Conservation (phyloP, 257 asterid species). For the Salvia rosmarinus region DNA sequence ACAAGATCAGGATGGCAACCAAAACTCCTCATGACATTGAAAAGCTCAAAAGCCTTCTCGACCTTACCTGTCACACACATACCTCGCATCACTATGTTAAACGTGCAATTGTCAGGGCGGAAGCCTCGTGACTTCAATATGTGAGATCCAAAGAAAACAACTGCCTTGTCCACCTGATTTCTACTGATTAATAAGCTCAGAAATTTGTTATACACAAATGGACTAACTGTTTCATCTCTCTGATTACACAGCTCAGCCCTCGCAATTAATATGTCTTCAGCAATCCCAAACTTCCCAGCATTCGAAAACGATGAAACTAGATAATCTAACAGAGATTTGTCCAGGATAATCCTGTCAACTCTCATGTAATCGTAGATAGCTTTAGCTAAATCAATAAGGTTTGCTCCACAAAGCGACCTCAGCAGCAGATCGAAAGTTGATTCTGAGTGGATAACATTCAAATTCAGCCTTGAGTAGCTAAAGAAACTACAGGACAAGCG, state of each 20-base stretch:
- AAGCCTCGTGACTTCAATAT: conserved; percentile 59
- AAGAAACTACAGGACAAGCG: conserved; percentile 73
- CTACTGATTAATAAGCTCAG: conserved; percentile 61
- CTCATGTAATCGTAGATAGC: conserved; percentile 59
- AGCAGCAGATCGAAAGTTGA: conserved; percentile 58
- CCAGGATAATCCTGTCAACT: conserved; percentile 58
- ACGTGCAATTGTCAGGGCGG: conserved; percentile 63
- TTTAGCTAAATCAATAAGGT: conserved; percentile 57
- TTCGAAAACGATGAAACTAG: conserved; percentile 55
- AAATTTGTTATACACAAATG: conserved; percentile 64
- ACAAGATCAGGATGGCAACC: conserved; percentile 67
- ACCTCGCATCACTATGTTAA: conserved; percentile 79
- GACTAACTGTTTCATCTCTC: conserved; percentile 48
- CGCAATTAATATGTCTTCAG: conserved; percentile 67
- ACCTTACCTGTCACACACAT: conserved; percentile 65
- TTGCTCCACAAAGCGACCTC: conserved; percentile 68
- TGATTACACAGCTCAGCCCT: conserved; percentile 52
- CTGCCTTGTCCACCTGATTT: conserved; percentile 67
- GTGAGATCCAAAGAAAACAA: conserved; percentile 58
- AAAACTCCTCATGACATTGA: conserved; percentile 59
- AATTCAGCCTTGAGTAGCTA: conserved; percentile 56
- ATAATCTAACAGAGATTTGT: conserved; percentile 45
- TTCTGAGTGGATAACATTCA: conserved; percentile 59
- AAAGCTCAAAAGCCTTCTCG: conserved; percentile 67
- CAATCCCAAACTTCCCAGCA: conserved; percentile 59